phyloP scores from a whole-genome alignment of 2,329 filamentous ascomycete species.

The Dryadomyces quercus-mongolicae region DNA sequence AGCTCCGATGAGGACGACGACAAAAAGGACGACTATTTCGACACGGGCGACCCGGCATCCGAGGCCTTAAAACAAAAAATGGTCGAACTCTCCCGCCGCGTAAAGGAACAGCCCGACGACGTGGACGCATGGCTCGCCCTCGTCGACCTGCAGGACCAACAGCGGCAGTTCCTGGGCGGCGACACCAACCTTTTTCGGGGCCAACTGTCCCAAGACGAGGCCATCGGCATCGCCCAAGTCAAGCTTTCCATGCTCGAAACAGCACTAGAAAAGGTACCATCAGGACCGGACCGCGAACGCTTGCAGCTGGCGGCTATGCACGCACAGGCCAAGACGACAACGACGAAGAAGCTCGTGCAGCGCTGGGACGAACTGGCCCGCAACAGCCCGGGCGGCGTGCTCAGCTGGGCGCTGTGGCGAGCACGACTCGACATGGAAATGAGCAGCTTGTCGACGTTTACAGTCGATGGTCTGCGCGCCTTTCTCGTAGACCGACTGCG shows the following conservation, averaged over 20 bases:
- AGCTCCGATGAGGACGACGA: not conserved
- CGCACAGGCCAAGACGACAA: constrained; percentile 62
- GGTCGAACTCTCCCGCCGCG: constrained; percentile 43
- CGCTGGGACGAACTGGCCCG: constrained; percentile 43
- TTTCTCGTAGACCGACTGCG: constrained; percentile 48
- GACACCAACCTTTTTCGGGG: constrained; percentile 17
- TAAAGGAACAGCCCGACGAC: constrained; percentile 55
- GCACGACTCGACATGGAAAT: constrained; percentile 63
- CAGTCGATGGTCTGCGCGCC: constrained; percentile 51
- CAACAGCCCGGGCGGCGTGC: constrained; percentile 32
- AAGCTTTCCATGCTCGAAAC: constrained; percentile 71
- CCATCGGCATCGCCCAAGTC: constrained; percentile 60
- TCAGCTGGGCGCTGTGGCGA: constrained; percentile 57
- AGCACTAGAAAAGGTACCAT: constrained; percentile 47
- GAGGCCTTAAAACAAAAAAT: constrained; percentile 6
- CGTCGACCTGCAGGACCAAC: constrained; percentile 62
- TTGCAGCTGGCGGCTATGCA: constrained; percentile 59
- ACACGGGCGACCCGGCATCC: constrained; percentile 7
- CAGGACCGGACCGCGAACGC: constrained; percentile 36
- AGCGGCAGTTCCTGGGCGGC: constrained; percentile 30
- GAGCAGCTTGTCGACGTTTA: constrained; percentile 52
- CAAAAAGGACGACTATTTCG: constrained; percentile 11
- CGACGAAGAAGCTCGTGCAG: constrained; percentile 45
- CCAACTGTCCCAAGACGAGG: constrained; percentile 46
- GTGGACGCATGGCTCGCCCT: constrained; percentile 64